Conservation (phyloP, 169 alveolate species). For the Plasmodium knowlesi region DNA sequence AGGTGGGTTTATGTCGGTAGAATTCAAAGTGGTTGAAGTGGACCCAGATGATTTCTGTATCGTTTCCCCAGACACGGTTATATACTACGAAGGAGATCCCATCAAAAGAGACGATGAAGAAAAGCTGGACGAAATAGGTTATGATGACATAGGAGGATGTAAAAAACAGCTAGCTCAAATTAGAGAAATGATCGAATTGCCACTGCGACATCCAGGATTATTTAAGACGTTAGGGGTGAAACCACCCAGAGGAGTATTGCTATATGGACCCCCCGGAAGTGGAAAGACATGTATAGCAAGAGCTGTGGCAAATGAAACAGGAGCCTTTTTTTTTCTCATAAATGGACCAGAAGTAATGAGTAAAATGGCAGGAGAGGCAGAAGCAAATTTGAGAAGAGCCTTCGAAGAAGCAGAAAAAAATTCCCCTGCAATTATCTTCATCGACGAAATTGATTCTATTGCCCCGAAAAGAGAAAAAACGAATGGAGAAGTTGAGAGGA, state of each 20-base stretch:
- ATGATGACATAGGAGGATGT: conserved; percentile 99
- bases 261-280: conserved; percentile 99
- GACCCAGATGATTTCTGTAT: conserved; percentile 99
- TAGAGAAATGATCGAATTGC: conserved; percentile 99
- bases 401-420: conserved; percentile 98
- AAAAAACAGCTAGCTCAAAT: conserved; percentile 99
- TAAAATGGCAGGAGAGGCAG: conserved; percentile 99
- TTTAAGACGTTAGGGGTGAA: conserved; percentile 99
- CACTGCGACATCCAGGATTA: conserved; percentile 99
- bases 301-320: conserved; percentile 99
- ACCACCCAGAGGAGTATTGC: conserved; percentile 99
- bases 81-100: conserved; percentile 97
- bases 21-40: conserved; percentile 99
- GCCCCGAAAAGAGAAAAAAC: conserved; percentile 99
- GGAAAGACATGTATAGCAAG: conserved; percentile 99
- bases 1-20: conserved; percentile 99
- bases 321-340: conserved; percentile 96
- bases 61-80: conserved; percentile 99
- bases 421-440: conserved; percentile 99
- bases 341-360: conserved; percentile 99
- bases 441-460: conserved; percentile 99
- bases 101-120: conserved; percentile 99
- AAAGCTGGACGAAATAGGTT: conserved; percentile 98
- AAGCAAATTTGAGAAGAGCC: conserved; percentile 97
- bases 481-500: conserved; percentile 99